Conservation (phyloP, 148 eudicot genomes). For the Gaultheria prostrata region DNA sequence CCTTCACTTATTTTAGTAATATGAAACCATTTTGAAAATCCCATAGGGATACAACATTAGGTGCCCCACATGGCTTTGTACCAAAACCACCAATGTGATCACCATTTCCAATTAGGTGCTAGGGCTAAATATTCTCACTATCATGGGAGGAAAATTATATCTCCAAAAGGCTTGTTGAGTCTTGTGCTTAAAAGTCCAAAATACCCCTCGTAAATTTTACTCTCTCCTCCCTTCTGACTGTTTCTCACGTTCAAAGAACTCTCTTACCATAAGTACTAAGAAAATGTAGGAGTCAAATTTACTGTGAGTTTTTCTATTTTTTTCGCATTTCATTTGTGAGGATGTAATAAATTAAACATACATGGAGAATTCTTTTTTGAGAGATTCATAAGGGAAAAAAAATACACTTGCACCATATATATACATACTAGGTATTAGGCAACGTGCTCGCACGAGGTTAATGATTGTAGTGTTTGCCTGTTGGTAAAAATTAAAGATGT, state of each 20-base stretch:
- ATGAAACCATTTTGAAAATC: background rate
- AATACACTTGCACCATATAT: too few species aligned
- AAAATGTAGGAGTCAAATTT: too few species aligned
- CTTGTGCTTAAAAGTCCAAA: background rate
- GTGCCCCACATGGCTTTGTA: conserved; percentile 5
- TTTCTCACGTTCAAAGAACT: too few species aligned
- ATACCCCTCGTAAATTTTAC: background rate
- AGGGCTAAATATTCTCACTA: background rate
- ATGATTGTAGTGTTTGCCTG: too few species aligned
- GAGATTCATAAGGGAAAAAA: too few species aligned
- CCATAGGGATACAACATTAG: background rate
- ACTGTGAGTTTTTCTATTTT: too few species aligned
- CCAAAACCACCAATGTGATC: background rate
- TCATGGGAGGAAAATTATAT: background rate
- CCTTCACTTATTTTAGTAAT: background rate
- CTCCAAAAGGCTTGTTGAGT: background rate
- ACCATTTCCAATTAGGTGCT: background rate
- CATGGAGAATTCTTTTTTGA: too few species aligned
- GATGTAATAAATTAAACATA: too few species aligned
- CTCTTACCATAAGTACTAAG: background rate
- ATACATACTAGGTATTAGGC: too few species aligned
- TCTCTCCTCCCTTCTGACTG: background rate
- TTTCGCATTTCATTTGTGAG: too few species aligned
- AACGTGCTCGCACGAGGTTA: too few species aligned
- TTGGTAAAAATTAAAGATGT: too few species aligned